Base-by-base conservation (phyloP, 1,284 basidiomycete genomes). In the Sanguinoderma infundibulare region DNA sequence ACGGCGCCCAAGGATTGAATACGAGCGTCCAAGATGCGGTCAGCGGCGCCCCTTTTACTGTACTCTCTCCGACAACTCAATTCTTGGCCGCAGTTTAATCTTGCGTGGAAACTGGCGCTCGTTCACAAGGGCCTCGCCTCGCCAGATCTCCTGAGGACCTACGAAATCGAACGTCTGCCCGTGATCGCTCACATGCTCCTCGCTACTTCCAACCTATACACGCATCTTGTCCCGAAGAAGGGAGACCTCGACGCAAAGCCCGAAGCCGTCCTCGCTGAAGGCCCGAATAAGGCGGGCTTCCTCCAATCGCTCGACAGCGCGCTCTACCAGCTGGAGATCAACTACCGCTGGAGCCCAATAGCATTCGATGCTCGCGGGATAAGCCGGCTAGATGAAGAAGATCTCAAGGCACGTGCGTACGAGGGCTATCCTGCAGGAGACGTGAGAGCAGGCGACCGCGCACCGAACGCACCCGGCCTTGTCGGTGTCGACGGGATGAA, bases 331-430 rank as follows among this genome's bases (percentile, higher is more conserved):
- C n/a, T n/a, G n/a, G n/a, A n/a, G n/a, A n/a, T 83, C 39, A 83
- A 83, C 67, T 83, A 79, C 60, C 75, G 81, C 22, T 78, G 78
- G 75, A 83, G 81, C 65, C 70, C 76, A 3, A 75, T 82, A 51
- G 74, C 82, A 22, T 39, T 80, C n/a, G 80, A 83, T 55, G 79
- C 79, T 6, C 51, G 65, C 6, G 64, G 61, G 3, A 54, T 52
- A 8, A 38, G 47, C 24, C 59, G 50, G 15, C n/a, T 51, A 6
- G 26, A 49, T 35, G 59, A 59, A 6, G 54, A 55, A 8, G 57
- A 52, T 10, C 17, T 63, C 54, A 59, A 61, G 54, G 57, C 56
- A 39, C 47, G 35, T 24, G 53, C 53, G 39, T 60, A 55, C 53
- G 2, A n/a, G 5, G 65, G 62, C 2, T 66, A 66, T 35, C 59